phyloP scores from a whole-genome alignment of 805 yeast species.

The Torulaspora gathmanii region DNA sequence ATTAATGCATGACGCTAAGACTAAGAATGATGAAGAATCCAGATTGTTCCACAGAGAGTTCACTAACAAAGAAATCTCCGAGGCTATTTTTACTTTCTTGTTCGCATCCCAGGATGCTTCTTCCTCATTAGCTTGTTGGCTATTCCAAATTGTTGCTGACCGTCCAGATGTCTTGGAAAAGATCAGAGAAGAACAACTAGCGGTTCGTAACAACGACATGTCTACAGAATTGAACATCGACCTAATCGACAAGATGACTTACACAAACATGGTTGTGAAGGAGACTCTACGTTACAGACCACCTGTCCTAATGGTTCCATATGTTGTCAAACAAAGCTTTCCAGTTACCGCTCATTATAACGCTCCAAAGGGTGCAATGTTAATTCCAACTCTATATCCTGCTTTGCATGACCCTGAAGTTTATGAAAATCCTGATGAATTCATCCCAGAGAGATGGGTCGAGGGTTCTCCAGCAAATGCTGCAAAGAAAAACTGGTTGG shows the following conservation, averaged over 20 bases:
- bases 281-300: constrained; percentile 94
- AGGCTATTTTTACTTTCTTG: constrained; percentile 91
- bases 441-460: constrained; percentile 93
- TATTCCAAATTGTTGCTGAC: constrained; percentile 93
- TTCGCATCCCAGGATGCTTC: constrained; percentile 99
- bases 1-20: constrained; percentile 69
- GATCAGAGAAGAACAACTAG: constrained; percentile 87
- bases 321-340: constrained; percentile 81
- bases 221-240: constrained; percentile 56
- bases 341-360: constrained; percentile 79
- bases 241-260: constrained; percentile 78
- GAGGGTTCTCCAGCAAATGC: constrained; percentile 70
- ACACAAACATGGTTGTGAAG: constrained; percentile 85
- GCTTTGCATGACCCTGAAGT: constrained; percentile 97
- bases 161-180: constrained; percentile 85
- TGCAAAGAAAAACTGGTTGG: constrained; percentile 88
- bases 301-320: constrained; percentile 97
- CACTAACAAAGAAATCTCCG: constrained; percentile 86
- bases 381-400: constrained; percentile 93
- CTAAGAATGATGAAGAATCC: constrained; percentile 46
- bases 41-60: constrained; percentile 72
- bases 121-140: constrained; percentile 95
- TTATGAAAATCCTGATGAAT: constrained; percentile 89
- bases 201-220: constrained; percentile 76
- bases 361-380: constrained; percentile 96